Percentiles rank a stretch among this genome's conserved stretches.
These are phyloP conservation scores for Pythium brachiatum DNA, from an alignment of 352 stramenopile species.

Conservation along the genomic window DNA sequence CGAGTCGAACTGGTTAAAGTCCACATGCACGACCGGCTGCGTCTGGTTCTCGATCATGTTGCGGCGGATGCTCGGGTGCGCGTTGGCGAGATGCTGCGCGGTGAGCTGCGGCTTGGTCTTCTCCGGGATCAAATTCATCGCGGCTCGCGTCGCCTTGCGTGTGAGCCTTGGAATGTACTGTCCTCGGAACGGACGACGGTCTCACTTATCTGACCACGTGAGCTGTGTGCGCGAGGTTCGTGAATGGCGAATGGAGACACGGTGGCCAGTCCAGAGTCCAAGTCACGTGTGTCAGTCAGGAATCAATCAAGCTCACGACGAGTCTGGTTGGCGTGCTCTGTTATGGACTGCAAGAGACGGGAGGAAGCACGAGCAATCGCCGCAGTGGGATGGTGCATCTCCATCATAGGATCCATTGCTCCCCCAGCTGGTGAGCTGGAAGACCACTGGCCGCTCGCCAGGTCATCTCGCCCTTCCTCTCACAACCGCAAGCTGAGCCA, in stretches of 20 bases:
- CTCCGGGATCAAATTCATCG: neutral
- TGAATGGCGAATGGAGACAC: neutral
- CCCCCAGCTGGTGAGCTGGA: neutral
- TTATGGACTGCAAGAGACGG: neutral
- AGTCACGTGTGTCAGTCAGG: neutral
- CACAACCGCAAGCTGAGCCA: too few species aligned
- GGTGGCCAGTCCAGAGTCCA: neutral
- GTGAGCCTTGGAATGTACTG: too few species aligned
- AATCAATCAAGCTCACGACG: too few species aligned
- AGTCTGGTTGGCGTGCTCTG: too few species aligned
- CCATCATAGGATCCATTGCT: neutral
- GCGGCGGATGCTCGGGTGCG: conserved; percentile 21
- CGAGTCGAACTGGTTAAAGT: conserved; percentile 21
- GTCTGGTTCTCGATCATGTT: conserved; percentile 7
- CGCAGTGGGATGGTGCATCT: neutral
- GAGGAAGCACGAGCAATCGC: conserved; percentile 2
- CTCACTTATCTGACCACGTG: too few species aligned
- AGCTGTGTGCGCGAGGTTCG: neutral
- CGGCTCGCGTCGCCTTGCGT: neutral
- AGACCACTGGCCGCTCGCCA: neutral
- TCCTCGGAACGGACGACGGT: too few species aligned
- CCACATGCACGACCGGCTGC: conserved; percentile 19
- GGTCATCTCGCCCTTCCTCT: neutral
- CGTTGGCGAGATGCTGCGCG: conserved; percentile 10
- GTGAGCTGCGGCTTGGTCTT: conserved; percentile 3